Evolutionary conservation across 129 eudicot species (phyloP).

Genomic region (Artemisia argyi): DNA sequence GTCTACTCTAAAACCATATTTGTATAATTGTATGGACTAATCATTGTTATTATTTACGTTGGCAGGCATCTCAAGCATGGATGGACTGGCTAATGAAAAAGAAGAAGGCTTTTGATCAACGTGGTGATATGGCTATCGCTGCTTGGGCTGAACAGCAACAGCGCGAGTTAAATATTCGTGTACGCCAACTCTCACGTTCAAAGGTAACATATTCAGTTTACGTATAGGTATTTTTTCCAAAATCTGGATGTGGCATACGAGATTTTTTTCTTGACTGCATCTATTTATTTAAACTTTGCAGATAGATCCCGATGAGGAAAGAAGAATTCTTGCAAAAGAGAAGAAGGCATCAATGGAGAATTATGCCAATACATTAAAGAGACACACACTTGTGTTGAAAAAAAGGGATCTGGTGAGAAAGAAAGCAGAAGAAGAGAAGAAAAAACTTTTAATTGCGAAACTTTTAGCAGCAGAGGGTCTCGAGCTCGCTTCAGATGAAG

Average conservation of each 20-base stretch:
- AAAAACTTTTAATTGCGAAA: slow-evolving; percentile 47
- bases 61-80: slow-evolving; percentile 99
- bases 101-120: slow-evolving; percentile 91
- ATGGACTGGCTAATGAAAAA: slow-evolving; percentile 97
- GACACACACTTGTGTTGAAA: slow-evolving; percentile 86
- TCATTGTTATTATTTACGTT: slow-evolving; percentile 11
- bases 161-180: slow-evolving; percentile 79
- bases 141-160: slow-evolving; percentile 99
- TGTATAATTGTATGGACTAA: background rate
- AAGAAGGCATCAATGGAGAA: slow-evolving; percentile 79
- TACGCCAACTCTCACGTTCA: slow-evolving; percentile 94
- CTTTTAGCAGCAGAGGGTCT: slow-evolving; percentile 96
- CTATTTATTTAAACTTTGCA: slow-evolving; percentile 26
- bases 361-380: slow-evolving; percentile 58
- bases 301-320: slow-evolving; percentile 96
- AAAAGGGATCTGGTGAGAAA: slow-evolving; percentile 85
- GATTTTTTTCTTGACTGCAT: slow-evolving; percentile 2
- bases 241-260: background rate
- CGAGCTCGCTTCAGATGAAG: slow-evolving; percentile 81
- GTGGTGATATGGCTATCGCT: slow-evolving; percentile 97
- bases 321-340: slow-evolving; percentile 79
- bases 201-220: slow-evolving; percentile 47
- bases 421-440: slow-evolving; percentile 89
- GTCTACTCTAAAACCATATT: no score
- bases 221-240: background rate